Conservation (phyloP, 2,329 filamentous ascomycete genomes). For the Emmonsiellopsis sp. region DNA sequence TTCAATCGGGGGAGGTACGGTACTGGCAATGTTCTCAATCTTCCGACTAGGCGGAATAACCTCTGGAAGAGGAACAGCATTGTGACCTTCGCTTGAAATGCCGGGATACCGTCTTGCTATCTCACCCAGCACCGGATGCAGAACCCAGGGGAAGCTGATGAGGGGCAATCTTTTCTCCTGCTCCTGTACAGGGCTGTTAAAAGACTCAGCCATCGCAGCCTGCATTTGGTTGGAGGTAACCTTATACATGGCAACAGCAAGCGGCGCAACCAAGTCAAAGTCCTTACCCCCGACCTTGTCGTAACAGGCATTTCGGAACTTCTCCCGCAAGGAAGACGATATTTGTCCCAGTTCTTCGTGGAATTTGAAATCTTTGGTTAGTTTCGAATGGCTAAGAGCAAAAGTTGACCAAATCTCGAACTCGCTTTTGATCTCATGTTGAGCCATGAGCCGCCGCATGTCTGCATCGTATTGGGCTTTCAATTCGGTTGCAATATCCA, state of each 20-base stretch:
- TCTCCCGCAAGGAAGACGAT: slow-evolving; percentile 54
- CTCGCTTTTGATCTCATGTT: slow-evolving; percentile 73
- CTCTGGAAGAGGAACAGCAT: background rate
- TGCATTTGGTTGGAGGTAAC: slow-evolving; percentile 65
- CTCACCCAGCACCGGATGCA: slow-evolving; percentile 59
- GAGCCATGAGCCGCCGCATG: slow-evolving; percentile 71
- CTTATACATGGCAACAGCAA: slow-evolving; percentile 80
- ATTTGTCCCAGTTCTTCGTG: slow-evolving; percentile 72
- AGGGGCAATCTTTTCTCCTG: slow-evolving; percentile 53
- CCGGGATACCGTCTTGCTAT: slow-evolving; percentile 47
- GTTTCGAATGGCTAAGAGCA: slow-evolving; percentile 61
- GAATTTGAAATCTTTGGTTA: slow-evolving; percentile 72
- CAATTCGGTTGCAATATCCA: slow-evolving; percentile 53
- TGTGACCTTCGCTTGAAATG: background rate
- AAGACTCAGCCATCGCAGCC: slow-evolving; percentile 46
- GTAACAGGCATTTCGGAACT: slow-evolving; percentile 59
- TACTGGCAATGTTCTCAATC: too few species aligned
- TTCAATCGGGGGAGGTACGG: too few species aligned
- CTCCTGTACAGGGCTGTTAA: slow-evolving; percentile 13
- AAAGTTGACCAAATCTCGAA: slow-evolving; percentile 91
- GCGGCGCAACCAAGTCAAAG: slow-evolving; percentile 52
- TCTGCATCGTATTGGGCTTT: slow-evolving; percentile 71
- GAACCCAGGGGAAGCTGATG: slow-evolving; percentile 92
- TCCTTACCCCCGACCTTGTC: slow-evolving; percentile 53
- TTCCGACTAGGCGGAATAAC: background rate